A percentile compares a stretch with the other conserved stretches of the same genome.
Conservation (phyloP, 495 filamentous ascomycete species). For the Friedmanniomyces simplex region DNA sequence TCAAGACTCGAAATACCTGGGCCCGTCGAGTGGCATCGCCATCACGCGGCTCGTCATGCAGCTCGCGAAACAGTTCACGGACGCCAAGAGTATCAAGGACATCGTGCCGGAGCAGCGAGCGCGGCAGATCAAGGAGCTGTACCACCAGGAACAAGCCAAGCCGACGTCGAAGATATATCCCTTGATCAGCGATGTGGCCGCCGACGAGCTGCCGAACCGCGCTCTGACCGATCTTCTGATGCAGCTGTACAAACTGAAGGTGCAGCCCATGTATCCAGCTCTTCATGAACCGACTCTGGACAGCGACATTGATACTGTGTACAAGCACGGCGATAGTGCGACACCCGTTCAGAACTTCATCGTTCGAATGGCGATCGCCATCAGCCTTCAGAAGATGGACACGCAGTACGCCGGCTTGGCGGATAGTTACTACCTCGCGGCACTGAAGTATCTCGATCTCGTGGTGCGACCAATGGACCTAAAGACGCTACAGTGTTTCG, state of each 20-base stretch:
- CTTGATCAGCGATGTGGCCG: constrained; percentile 63
- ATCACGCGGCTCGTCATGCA: constrained; percentile 92
- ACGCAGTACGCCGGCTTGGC: constrained; percentile 71
- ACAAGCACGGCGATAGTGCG: constrained; percentile 54
- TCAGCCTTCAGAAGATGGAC: constrained; percentile 82
- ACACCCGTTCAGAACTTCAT: constrained; percentile 71
- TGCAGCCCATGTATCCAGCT: constrained; percentile 73
- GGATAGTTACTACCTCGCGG: constrained; percentile 83
- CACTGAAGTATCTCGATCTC: constrained; percentile 67
- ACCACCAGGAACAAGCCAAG: constrained; percentile 46
- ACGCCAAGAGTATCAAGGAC: constrained; percentile 74
- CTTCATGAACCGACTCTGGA: constrained; percentile 73
- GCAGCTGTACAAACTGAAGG: constrained; percentile 70
- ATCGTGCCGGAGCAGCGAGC: constrained; percentile 64
- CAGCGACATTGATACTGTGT: constrained; percentile 69
- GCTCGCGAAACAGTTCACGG: constrained; percentile 78
- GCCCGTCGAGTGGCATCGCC: constrained; percentile 84
- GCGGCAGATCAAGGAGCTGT: constrained; percentile 47
- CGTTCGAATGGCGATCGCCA: constrained; percentile 78
- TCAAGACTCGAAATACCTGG: constrained; percentile 79
- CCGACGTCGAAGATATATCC: constrained; percentile 64
- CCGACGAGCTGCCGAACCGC: constrained; percentile 54
- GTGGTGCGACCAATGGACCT: constrained; percentile 72
- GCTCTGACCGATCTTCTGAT: constrained; percentile 61
- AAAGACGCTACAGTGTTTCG: constrained; percentile 79